Percentiles rank a stretch among this genome's conserved stretches.
These are phyloP conservation scores for Neoboletus subvelutipes DNA, from an alignment of 768 basidiomycete genomes.

Conservation along the genomic window DNA sequence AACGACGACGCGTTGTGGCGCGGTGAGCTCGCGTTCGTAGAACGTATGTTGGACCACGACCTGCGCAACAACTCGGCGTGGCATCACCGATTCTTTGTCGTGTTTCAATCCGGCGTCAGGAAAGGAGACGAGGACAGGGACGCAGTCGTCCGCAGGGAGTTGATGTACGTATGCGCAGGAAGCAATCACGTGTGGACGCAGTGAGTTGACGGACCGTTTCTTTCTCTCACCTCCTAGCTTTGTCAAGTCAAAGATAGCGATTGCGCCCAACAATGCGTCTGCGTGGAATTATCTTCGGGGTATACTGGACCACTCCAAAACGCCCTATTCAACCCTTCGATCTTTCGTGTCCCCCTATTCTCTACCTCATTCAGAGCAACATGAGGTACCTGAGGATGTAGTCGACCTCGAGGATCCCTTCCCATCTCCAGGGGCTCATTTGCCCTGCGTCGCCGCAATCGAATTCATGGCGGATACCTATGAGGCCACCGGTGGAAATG, in stretches of 20 bases:
- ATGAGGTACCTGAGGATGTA: slow-evolving; percentile 43
- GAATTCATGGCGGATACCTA: slow-evolving; percentile 84
- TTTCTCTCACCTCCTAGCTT: slow-evolving; percentile 47
- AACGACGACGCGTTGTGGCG: slow-evolving; percentile 69
- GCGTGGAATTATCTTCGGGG: slow-evolving; percentile 98
- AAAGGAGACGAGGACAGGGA: slow-evolving; percentile 62
- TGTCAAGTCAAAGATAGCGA: slow-evolving; percentile 76
- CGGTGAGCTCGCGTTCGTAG: slow-evolving; percentile 73
- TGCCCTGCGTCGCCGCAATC: slow-evolving; percentile 77
- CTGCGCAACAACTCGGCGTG: slow-evolving; percentile 96
- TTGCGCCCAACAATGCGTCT: slow-evolving; percentile 90
- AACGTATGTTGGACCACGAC: slow-evolving; percentile 68
- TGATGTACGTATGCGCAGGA: slow-evolving; percentile 55
- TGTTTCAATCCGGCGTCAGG: slow-evolving; percentile 65
- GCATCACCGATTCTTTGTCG: slow-evolving; percentile 93
- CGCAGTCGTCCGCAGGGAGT: slow-evolving; percentile 62
- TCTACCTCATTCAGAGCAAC: slow-evolving; percentile 29
- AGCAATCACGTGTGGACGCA: background rate
- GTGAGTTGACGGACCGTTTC: background rate
- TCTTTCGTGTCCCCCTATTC: slow-evolving; percentile 71
- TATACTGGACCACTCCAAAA: slow-evolving; percentile 59
- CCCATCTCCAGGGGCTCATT: slow-evolving; percentile 60
- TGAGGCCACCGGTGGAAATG: slow-evolving; percentile 54
- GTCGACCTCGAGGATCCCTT: slow-evolving; percentile 73
- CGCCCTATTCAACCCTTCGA: slow-evolving; percentile 54